These are phyloP conservation scores for Globisporangium nodosum DNA, from an alignment of 352 stramenopile species.

Conservation along the genomic window DNA sequence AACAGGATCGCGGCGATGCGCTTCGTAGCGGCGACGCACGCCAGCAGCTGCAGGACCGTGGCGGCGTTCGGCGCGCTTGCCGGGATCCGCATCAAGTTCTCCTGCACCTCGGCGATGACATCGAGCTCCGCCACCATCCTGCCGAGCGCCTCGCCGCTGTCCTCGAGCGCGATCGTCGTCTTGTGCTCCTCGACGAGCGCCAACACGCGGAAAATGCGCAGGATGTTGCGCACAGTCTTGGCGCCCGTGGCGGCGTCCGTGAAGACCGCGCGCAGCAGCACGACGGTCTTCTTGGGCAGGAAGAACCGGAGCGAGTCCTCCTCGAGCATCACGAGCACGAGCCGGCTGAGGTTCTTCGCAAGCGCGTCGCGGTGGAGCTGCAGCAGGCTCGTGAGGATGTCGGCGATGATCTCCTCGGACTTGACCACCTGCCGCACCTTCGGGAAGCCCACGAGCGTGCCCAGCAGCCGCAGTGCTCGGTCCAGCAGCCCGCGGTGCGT, in stretches of 20 bases:
- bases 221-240: constrained; percentile 63
- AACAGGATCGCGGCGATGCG: constrained; percentile 49
- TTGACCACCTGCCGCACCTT: constrained; percentile 53
- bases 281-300: constrained; percentile 71
- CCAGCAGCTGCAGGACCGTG: constrained; percentile 37
- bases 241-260: constrained; percentile 27
- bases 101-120: constrained; percentile 13
- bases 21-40: constrained; percentile 25
- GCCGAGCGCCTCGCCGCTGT: constrained; percentile 47
- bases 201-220: constrained; percentile 49
- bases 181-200: constrained; percentile 74
- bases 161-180: constrained; percentile 59
- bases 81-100: constrained; percentile 17
- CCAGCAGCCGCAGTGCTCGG: constrained; percentile 49
- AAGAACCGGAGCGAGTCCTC: constrained; percentile 82
- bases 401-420: constrained; percentile 66
- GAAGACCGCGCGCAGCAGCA: constrained; percentile 50
- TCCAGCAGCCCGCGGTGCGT: constrained; percentile 51
- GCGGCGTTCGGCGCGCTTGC: constrained; percentile 29
- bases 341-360: constrained; percentile 57
- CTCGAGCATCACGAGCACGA: constrained; percentile 52
- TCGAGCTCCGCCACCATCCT: constrained; percentile 48
- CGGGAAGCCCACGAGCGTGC: constrained; percentile 49
- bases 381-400: constrained; percentile 54
- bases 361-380: constrained; percentile 47